Evolutionary conservation across 1,284 basidiomycete genomes (phyloP).

Genomic region (Trichosporon inkin): DNA sequence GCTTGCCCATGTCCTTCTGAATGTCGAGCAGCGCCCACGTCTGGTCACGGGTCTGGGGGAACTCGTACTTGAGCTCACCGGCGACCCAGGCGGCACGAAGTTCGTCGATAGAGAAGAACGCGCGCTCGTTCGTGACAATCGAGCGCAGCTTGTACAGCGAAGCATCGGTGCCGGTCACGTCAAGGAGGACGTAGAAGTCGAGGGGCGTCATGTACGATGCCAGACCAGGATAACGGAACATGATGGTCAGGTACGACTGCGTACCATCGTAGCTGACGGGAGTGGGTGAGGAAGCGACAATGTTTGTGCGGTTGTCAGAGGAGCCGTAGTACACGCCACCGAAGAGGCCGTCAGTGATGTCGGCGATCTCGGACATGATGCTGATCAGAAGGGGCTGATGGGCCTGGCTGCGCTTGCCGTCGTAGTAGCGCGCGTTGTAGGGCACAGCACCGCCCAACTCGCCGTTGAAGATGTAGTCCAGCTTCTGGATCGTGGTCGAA

Average conservation of each 20-base stretch:
- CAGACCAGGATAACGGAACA: too few relatives aligned
- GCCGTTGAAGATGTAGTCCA: constrained; percentile 29
- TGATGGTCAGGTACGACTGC: too few relatives aligned
- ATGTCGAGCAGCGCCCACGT: constrained; percentile 49
- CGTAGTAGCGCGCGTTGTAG: too few relatives aligned
- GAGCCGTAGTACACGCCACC: constrained; percentile 41
- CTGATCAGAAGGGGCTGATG: constrained; percentile 22
- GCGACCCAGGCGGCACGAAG: constrained; percentile 58
- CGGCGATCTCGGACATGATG: constrained; percentile 25
- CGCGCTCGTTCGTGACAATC: constrained; percentile 58
- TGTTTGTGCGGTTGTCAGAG: too few relatives aligned
- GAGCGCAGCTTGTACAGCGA: constrained; percentile 40
- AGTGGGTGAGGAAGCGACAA: too few relatives aligned
- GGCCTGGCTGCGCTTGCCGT: constrained; percentile 5
- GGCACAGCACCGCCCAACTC: constrained; percentile 3
- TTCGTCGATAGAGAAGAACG: constrained; percentile 54
- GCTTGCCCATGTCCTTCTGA: constrained; percentile 35
- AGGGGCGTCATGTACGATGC: constrained; percentile 27
- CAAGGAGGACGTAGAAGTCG: constrained; percentile 51
- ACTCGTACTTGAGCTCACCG: constrained; percentile 55
- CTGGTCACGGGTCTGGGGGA: constrained; percentile 39
- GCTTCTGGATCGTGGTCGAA: constrained; percentile 26
- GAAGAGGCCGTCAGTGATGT: constrained; percentile 30
- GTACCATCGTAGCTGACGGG: too few relatives aligned
- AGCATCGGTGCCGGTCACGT: constrained; percentile 58